Conservation (phyloP, 140 eudicot species). For the Flaveria floridana region DNA sequence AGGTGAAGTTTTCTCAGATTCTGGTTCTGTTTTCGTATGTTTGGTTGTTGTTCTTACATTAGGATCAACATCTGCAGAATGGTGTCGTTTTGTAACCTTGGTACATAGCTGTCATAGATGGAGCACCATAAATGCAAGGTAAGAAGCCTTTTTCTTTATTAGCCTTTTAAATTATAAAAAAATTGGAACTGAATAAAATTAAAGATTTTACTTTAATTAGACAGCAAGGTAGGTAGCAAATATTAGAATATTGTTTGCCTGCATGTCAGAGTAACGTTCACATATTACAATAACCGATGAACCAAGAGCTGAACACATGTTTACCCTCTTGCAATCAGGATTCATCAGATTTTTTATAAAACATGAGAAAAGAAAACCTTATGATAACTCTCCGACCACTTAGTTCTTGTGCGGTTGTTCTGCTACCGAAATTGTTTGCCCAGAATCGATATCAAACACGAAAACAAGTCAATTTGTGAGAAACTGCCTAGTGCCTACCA, state of each 20-base stretch:
- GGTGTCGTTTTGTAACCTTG: slow-evolving; percentile 31
- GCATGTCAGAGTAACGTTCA: slow-evolving; percentile 33
- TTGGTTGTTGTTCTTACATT: slow-evolving; percentile 27
- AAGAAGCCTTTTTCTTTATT: slow-evolving; percentile 45
- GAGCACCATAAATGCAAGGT: slow-evolving; percentile 41
- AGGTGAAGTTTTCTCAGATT: slow-evolving; percentile 21
- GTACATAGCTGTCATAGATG: slow-evolving; percentile 38
- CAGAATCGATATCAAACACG: no score
- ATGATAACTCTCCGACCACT: no score
- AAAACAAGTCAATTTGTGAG: no score
- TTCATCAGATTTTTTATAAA: no score
- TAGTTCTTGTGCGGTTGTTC: no score
- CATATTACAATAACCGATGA: slow-evolving; percentile 15
- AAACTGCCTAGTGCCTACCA: no score
- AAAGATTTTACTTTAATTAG: slow-evolving; percentile 36
- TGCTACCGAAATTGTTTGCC: no score
- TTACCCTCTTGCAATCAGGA: no score
- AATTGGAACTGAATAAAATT: neutral
- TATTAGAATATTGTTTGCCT: slow-evolving; percentile 27
- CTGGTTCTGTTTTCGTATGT: neutral
- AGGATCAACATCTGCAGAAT: slow-evolving; percentile 21
- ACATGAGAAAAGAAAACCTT: no score
- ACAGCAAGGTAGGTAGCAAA: slow-evolving; percentile 43
- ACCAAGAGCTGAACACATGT: no score
- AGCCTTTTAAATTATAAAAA: neutral